Percentiles rank a stretch among this genome's conserved stretches.
phyloP scores from a whole-genome alignment of 495 filamentous ascomycete genomes.

The Gamarada debralockiae region DNA sequence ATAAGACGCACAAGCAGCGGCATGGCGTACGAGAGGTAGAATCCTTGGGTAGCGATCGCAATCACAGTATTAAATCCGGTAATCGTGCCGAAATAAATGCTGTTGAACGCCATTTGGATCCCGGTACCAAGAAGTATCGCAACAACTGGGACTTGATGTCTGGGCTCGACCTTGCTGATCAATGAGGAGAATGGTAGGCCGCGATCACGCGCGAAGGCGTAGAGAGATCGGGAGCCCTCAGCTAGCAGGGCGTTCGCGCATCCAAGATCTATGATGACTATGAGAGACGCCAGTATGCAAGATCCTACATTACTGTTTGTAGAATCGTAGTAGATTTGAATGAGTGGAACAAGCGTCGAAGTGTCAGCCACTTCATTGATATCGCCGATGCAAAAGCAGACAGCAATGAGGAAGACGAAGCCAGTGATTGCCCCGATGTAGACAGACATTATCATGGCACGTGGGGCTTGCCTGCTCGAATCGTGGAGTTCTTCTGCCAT shows the following conservation, averaged over 20 bases:
- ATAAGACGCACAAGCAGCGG: constrained; percentile 46
- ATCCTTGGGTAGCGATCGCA: constrained; percentile 52
- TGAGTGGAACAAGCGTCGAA: constrained; percentile 46
- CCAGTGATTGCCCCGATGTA: constrained; percentile 46
- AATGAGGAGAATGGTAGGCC: constrained; percentile 53
- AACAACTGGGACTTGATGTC: constrained; percentile 43
- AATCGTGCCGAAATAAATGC: constrained; percentile 54
- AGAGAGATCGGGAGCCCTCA: constrained; percentile 49
- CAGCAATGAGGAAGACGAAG: constrained; percentile 36
- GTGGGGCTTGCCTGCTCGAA: constrained; percentile 46
- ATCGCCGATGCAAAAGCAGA: constrained; percentile 40
- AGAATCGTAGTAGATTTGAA: constrained; percentile 48
- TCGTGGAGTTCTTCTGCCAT: constrained; percentile 46
- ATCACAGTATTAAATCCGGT: constrained; percentile 57
- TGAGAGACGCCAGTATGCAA: constrained; percentile 38
- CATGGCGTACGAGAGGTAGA: constrained; percentile 57
- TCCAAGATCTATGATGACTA: constrained; percentile 39
- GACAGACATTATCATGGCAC: constrained; percentile 52
- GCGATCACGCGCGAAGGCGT: constrained; percentile 53
- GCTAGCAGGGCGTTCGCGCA: constrained; percentile 43
- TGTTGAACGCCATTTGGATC: constrained; percentile 53
- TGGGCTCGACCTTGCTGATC: constrained; percentile 35
- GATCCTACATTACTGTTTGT: constrained; percentile 35
- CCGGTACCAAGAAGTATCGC: constrained; percentile 49
- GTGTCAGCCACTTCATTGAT: constrained; percentile 29